A percentile compares a stretch with the other conserved stretches of the same genome.
phyloP scores from a whole-genome alignment of 1,139 yeast species.

The Citeromyces siamensis region DNA sequence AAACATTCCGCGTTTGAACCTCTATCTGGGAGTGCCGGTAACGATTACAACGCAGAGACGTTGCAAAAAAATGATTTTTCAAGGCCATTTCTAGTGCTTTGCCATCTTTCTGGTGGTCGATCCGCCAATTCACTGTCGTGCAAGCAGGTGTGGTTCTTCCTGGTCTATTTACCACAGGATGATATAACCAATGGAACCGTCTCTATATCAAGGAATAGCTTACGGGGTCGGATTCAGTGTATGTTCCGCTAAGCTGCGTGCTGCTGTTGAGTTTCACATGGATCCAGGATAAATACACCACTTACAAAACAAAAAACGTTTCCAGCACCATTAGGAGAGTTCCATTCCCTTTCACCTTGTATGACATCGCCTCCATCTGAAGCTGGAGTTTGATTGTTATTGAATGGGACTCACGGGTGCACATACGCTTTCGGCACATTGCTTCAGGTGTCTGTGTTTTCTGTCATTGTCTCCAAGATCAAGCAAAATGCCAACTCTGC shows the following conservation, averaged over 20 bases:
- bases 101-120: too few species aligned
- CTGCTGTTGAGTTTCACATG: conserved; percentile 72
- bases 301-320: conserved; percentile 52
- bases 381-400: conserved; percentile 85
- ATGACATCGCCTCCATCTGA: conserved; percentile 89
- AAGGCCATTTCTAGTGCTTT: too few species aligned
- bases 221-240: conserved; percentile 86
- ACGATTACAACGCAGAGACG: too few species aligned
- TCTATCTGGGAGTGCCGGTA: too few species aligned
- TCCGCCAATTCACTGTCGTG: too few species aligned
- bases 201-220: conserved; percentile 72
- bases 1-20: too few species aligned
- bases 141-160: too few species aligned
- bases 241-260: conserved; percentile 53
- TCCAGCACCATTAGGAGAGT: conserved; percentile 83
- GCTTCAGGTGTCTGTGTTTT: conserved; percentile 59
- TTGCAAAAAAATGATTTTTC: too few species aligned
- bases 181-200: conserved; percentile 12
- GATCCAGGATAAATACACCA: conserved; percentile 60
- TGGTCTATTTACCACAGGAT: too few species aligned
- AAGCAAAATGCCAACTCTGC: conserved; percentile 44
- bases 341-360: conserved; percentile 66
- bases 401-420: conserved; percentile 67
- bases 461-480: conserved; percentile 62
- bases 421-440: conserved; percentile 69